A percentile compares a stretch with the other conserved stretches of the same genome.
These are phyloP conservation scores for Vitis amurensis DNA, from an alignment of 164 flowering plant species.

Conservation along the genomic window DNA sequence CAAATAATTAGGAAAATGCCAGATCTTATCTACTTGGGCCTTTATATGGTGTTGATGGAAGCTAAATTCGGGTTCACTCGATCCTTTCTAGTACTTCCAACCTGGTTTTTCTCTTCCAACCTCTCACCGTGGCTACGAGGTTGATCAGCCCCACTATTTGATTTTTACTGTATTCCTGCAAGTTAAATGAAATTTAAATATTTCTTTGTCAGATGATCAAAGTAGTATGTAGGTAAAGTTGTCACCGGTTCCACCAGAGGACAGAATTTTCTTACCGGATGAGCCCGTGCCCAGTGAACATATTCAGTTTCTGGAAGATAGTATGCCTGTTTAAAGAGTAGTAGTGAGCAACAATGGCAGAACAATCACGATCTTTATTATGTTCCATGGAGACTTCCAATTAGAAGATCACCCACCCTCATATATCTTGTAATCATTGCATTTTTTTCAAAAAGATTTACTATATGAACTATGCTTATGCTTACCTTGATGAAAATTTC, in stretches of 20 bases:
- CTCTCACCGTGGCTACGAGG: conserved; percentile 90
- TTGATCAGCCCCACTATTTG: conserved; percentile 81
- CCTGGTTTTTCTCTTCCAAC: conserved; percentile 91
- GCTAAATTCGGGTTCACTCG: conserved; percentile 36
- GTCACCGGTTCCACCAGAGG: background rate
- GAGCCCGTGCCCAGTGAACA: conserved; percentile 91
- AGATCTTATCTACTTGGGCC: conserved; percentile 10
- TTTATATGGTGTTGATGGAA: background rate
- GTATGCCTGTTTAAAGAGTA: conserved; percentile 62
- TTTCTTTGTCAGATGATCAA: background rate
- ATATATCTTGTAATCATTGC: background rate
- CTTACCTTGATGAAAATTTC: conserved; percentile 90
- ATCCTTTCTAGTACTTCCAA: conserved; percentile 87
- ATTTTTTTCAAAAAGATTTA: background rate
- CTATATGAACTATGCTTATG: background rate
- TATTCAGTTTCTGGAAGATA: conserved; percentile 97
- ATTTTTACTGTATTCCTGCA: conserved; percentile 88
- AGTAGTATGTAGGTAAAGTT: background rate
- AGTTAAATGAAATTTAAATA: background rate
- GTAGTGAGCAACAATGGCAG: background rate
- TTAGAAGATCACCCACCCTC: too few relatives aligned
- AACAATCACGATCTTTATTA: background rate
- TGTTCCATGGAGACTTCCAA: background rate
- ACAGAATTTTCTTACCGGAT: conserved; percentile 60
- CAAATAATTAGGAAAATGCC: background rate